Percentiles rank a stretch among this genome's conserved stretches.
Conservation (phyloP, 2,329 filamentous ascomycete genomes). For the Boeremia exigua region DNA sequence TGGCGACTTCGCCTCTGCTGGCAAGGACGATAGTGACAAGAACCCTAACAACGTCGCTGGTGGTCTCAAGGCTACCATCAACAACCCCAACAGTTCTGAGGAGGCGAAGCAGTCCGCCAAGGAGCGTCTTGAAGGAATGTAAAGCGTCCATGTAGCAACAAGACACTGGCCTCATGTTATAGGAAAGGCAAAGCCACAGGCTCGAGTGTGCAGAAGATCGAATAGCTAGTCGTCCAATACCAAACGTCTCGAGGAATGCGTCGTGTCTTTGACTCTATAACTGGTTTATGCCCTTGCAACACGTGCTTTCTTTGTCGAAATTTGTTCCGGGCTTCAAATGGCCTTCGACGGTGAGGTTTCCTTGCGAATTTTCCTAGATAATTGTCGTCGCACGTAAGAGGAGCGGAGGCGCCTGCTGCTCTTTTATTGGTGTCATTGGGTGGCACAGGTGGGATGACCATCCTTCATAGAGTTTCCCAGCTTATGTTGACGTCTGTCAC, state of each 20-base stretch:
- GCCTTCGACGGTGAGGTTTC: background rate
- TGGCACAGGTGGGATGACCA: too few relatives aligned
- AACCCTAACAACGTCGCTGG: slow-evolving; percentile 60
- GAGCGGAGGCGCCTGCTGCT: too few relatives aligned
- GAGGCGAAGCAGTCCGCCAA: slow-evolving; percentile 64
- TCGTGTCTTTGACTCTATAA: background rate
- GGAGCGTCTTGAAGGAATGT: slow-evolving; percentile 54
- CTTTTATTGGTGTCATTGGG: too few relatives aligned
- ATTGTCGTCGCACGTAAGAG: too few relatives aligned
- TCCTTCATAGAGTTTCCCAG: too few relatives aligned
- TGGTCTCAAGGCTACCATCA: slow-evolving; percentile 52
- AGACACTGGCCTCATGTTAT: background rate
- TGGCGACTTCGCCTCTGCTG: slow-evolving; percentile 28
- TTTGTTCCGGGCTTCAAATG: background rate
- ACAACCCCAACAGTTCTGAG: slow-evolving; percentile 63
- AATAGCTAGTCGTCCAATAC: slow-evolving; percentile 1
- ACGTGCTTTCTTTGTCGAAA: background rate
- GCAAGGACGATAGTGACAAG: slow-evolving; percentile 48
- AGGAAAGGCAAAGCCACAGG: background rate
- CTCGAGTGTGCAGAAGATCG: background rate
- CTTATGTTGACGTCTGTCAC: too few relatives aligned
- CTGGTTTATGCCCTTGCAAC: background rate
- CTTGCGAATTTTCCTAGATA: too few relatives aligned
- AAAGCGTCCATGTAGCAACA: slow-evolving; percentile 2
- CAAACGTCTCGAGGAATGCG: background rate